These are phyloP conservation scores for Linum usitatissimum DNA, from an alignment of 345 rosid species.

Conservation along the genomic window DNA sequence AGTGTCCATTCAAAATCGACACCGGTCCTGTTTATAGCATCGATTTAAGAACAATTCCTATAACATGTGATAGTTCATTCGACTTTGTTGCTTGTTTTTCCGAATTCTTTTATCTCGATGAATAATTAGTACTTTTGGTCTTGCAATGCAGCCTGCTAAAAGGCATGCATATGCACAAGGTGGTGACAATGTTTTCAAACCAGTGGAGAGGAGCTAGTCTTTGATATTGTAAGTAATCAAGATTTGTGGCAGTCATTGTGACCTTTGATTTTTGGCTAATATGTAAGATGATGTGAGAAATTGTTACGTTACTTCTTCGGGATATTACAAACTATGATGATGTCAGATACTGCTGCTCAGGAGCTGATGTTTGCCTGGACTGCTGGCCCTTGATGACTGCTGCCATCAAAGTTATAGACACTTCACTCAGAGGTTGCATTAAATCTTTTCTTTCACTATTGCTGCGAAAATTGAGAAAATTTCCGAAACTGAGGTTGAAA, in stretches of 20 bases:
- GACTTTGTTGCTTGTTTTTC: too few relatives aligned
- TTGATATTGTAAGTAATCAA: constrained; percentile 64
- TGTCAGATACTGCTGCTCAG: constrained; percentile 85
- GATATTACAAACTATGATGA: constrained; percentile 91
- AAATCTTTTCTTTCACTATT: background rate
- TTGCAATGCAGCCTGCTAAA: constrained; percentile 54
- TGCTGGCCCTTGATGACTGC: constrained; percentile 93
- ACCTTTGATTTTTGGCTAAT: background rate
- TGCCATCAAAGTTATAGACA: constrained; percentile 79
- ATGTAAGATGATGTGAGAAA: constrained; percentile 7
- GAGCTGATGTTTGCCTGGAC: constrained; percentile 80
- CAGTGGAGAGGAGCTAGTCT: constrained; percentile 84
- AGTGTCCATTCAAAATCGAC: constrained; percentile 47
- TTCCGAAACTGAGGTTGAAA: background rate
- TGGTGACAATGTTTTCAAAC: constrained; percentile 66
- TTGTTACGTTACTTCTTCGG: constrained; percentile 26
- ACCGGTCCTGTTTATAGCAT: constrained; percentile 9
- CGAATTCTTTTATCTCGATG: too few relatives aligned
- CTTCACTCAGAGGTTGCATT: constrained; percentile 62
- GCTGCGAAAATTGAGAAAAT: background rate
- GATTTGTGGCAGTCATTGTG: background rate
- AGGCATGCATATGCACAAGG: constrained; percentile 65
- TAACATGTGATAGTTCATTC: too few relatives aligned
- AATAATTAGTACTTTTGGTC: background rate
- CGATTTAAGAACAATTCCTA: constrained; percentile 7